Base-by-base conservation (phyloP, 192 early-diverging fungal species). In the Coemansia sp. region DNA sequence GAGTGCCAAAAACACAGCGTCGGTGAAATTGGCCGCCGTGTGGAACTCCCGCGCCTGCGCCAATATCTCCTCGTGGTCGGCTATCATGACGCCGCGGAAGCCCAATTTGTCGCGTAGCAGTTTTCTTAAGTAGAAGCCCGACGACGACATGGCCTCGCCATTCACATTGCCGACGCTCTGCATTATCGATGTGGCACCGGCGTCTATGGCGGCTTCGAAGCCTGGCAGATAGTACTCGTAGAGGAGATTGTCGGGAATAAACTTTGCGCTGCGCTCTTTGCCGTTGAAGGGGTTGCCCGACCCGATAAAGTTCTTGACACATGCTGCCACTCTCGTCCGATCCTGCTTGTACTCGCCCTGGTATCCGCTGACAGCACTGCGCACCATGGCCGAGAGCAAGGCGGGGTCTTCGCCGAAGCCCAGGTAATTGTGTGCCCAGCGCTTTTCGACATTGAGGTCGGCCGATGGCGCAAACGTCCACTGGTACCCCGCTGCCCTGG, bases 321-420 rank as follows among this genome's bases (percentile, higher is more conserved):
- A 89, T 9, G 87, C 83, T 5, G 88, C 89, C 3, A 88, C 87
- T 11, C 87, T 80, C 20, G 70, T 76, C 7, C 88, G 74, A 40
- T 91, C 88, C n/a, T 64, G 69, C 62, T 88, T 87, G 71, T 91
- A 91, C 64, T 89, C 86, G 33, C 89, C 89, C 71, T 91, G 89
- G 13, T 82, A 70, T 3, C 89, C 89, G 61, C 79, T 71, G 34
- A 91, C 87, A 12, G 84, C 36, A 34, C 80, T 74, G 18, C 72
- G 58, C 1, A 84, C 87, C 88, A 91, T 88, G 22, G 49, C 49
- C 0, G 84, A 62, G 7, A 69, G 72, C 18, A 91, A 73, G 55
- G 70, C 52, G 3, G 89, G 88, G 66, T 91, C 89, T 46, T 88
- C 86, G 49, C 87, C 87, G 43, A 87, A 87, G 16, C 75, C 70